Percentiles rank a stretch among this genome's conserved stretches.
Evolutionary conservation across 1,139 yeast species (phyloP).

Genomic region (Pneumocystis carinii): DNA sequence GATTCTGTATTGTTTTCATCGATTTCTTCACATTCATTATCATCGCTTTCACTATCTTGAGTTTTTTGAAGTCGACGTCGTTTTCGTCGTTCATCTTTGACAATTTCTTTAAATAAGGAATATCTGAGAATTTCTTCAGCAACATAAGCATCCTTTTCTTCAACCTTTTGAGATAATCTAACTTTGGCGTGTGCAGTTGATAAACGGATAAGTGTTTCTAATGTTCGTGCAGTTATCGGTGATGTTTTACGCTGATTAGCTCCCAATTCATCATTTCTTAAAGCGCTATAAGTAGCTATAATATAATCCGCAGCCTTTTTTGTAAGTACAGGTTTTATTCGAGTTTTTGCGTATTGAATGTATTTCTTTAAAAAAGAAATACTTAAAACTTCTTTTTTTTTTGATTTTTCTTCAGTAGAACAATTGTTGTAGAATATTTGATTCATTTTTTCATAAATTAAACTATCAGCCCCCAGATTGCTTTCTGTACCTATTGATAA

Average conservation of each 20-base stretch:
- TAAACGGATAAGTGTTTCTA: slow-evolving; percentile 88
- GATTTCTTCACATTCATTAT: slow-evolving; percentile 16
- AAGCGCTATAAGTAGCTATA: slow-evolving; percentile 60
- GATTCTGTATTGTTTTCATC: slow-evolving; percentile 20
- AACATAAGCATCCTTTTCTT: slow-evolving; percentile 62
- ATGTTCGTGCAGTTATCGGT: slow-evolving; percentile 94
- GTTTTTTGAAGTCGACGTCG: slow-evolving; percentile 17
- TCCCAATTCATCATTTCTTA: slow-evolving; percentile 68
- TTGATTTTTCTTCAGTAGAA: slow-evolving; percentile 26
- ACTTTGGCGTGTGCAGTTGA: slow-evolving; percentile 96
- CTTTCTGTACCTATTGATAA: slow-evolving; percentile 9
- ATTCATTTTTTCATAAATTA: slow-evolving; percentile 69
- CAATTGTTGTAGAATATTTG: slow-evolving; percentile 76
- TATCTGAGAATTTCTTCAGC: slow-evolving; percentile 77
- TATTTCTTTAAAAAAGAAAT: slow-evolving; percentile 83
- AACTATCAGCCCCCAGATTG: slow-evolving; percentile 36
- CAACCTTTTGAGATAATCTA: slow-evolving; percentile 61
- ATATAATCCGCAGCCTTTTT: slow-evolving; percentile 68
- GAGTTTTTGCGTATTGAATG: slow-evolving; percentile 82
- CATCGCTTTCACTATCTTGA: slow-evolving; percentile 19
- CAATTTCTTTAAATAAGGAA: slow-evolving; percentile 69
- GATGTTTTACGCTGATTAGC: slow-evolving; percentile 69
- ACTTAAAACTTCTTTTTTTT: slow-evolving; percentile 50
- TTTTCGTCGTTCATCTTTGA: slow-evolving; percentile 23
- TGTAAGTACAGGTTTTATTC: slow-evolving; percentile 70